Base-by-base conservation (phyloP, 2,329 filamentous ascomycete genomes). In the Aspergillus fijiensis region DNA sequence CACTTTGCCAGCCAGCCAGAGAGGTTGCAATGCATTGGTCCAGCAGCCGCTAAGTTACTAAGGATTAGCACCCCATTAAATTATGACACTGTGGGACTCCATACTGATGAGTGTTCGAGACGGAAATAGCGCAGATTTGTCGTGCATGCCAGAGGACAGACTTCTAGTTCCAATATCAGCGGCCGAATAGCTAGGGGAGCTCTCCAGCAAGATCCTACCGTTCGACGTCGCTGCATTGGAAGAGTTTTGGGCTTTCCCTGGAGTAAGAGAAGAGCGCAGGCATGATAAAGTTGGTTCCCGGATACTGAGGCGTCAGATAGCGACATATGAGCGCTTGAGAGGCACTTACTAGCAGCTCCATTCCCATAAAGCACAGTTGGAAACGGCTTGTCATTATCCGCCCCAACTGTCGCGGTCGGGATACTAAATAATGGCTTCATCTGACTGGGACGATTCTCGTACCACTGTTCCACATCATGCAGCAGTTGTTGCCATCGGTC, bases 141-240 rank as follows among this genome's bases (percentile, higher is more conserved):
- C 79, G 72, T 0, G 79, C 79, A 59, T 81, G 79, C 79, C 79
- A 81, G 19, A 81, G 72, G n/a, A 79, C 72, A 0, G 78, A 80
- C 61, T 72, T 74, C 62, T 74, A 55, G 2, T 23, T 23, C 23
- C 29, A n/a, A 16, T 7, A 12, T 62, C 39, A 58, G 50, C 27
- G 12, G 25, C 16, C 50, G 42, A 27, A 50, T 9, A 29, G 9
- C 12, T 35, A 10, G 50, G 21, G 16, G 25, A n/a, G 25, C 16
- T n/a, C 3, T 51, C 5, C 10, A 12, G 7, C n/a, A 2, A 19
- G 50, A 35, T 52, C 62, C 23, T 58, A 73, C 70, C 49, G 69
- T 69, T 49, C 68, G 67, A 14, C 33, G 33, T 49, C 65, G 67
- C 2, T 56, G 45, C 16, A 71, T 45, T 7, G 64, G 52, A 7